These are phyloP conservation scores for Arctium minus DNA, from an alignment of 129 eudicot genomes.

Conservation along the genomic window DNA sequence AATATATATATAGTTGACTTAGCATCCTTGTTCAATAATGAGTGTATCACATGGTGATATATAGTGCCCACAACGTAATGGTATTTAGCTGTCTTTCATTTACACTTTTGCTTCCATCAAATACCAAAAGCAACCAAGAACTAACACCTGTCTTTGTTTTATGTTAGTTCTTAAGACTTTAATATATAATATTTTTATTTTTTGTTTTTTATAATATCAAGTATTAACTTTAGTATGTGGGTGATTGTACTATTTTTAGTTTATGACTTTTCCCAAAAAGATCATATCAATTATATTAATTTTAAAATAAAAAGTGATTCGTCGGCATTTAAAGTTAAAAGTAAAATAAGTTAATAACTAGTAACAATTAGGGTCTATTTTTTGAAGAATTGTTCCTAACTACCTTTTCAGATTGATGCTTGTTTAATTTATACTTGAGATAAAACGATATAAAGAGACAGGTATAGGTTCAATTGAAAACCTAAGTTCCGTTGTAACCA, in stretches of 20 bases:
- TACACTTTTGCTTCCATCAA: slow-evolving; percentile 4
- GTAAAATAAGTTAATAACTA: too few relatives aligned
- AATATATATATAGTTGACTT: background rate
- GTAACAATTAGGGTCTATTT: too few relatives aligned
- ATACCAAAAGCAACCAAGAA: slow-evolving; percentile 11
- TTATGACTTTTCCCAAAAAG: too few relatives aligned
- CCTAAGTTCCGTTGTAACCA: too few relatives aligned
- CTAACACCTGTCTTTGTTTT: background rate
- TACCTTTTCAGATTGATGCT: too few relatives aligned
- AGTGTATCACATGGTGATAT: slow-evolving; percentile 13
- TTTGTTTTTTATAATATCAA: background rate
- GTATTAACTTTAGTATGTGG: background rate
- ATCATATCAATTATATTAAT: too few relatives aligned
- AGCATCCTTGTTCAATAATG: slow-evolving; percentile 3
- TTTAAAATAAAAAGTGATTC: too few relatives aligned
- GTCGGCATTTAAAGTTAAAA: too few relatives aligned
- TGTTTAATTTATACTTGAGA: too few relatives aligned
- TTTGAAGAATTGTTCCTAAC: too few relatives aligned
- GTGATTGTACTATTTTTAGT: background rate
- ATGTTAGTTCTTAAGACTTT: background rate
- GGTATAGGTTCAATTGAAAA: too few relatives aligned
- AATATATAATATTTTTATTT: background rate
- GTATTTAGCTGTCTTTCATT: slow-evolving; percentile 27
- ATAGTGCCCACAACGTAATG: slow-evolving; percentile 33
- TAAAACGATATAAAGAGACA: too few relatives aligned